phyloP scores from a whole-genome alignment of 306 rosid species.

The Dalbergia cultrata region DNA sequence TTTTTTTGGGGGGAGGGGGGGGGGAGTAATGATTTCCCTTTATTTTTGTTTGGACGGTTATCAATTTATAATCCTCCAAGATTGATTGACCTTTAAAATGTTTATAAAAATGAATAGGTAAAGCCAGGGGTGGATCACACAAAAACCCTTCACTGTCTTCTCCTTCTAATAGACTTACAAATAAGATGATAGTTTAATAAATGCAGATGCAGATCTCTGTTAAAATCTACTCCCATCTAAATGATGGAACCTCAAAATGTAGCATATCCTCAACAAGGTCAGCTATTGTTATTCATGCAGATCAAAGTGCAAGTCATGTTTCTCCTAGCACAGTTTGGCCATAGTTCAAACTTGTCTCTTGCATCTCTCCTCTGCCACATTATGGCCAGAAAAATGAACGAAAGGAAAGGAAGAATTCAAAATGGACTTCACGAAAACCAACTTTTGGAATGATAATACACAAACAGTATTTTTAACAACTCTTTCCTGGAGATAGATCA shows the following conservation, averaged over 20 bases:
- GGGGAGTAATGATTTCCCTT: background rate
- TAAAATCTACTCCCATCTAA: background rate
- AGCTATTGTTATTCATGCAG: background rate
- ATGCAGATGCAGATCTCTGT: background rate
- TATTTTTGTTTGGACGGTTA: background rate
- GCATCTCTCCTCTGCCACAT: background rate
- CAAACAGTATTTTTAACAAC: background rate
- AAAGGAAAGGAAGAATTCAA: background rate
- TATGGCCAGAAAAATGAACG: background rate
- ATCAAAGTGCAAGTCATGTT: background rate
- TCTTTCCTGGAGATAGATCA: background rate
- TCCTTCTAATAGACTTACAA: background rate
- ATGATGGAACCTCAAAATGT: background rate
- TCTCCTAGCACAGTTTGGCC: background rate
- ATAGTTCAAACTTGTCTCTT: background rate
- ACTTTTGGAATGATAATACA: background rate
- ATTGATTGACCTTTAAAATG: background rate
- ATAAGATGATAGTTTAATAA: background rate
- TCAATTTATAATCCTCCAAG: background rate
- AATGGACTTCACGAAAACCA: background rate
- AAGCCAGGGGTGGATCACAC: background rate
- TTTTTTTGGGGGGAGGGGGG: background rate
- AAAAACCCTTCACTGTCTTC: constrained; percentile 1
- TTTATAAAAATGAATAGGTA: background rate
- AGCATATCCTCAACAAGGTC: constrained; percentile 14